Evolutionary conservation across 2,329 filamentous ascomycete genomes (phyloP).

Genomic region (Trichoderma cornu-damae): DNA sequence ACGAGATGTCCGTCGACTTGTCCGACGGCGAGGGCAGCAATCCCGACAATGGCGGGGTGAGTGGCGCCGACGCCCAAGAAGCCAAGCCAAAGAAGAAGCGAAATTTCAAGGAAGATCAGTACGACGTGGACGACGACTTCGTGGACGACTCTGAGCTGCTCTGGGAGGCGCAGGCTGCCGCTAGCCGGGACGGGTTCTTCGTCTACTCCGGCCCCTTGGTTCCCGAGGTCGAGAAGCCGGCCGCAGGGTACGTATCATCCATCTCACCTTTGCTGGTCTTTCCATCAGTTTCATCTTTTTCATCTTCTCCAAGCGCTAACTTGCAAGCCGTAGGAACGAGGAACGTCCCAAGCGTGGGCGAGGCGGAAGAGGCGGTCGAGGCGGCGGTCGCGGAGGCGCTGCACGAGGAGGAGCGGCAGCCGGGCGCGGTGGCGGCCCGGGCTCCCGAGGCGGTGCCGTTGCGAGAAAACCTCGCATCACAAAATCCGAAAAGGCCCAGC

Average conservation of each 20-base stretch:
- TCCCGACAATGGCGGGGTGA: slow-evolving; percentile 68
- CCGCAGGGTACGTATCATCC: slow-evolving; percentile 43
- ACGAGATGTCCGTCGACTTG: slow-evolving; percentile 79
- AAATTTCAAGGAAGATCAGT: slow-evolving; percentile 75
- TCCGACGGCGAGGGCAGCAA: slow-evolving; percentile 76
- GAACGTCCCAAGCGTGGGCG: slow-evolving; percentile 66
- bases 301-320: not conserved
- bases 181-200: slow-evolving; percentile 94
- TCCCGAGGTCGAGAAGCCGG: slow-evolving; percentile 74
- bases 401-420: slow-evolving; percentile 48
- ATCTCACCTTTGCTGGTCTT: not conserved
- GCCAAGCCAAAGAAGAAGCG: slow-evolving; percentile 73
- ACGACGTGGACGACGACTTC: slow-evolving; percentile 78
- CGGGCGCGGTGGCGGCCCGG: slow-evolving; percentile 52
- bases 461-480: slow-evolving; percentile 79
- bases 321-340: slow-evolving; percentile 55
- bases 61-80: slow-evolving; percentile 55
- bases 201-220: slow-evolving; percentile 92
- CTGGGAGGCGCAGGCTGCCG: slow-evolving; percentile 93
- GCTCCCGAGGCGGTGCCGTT: slow-evolving; percentile 69
- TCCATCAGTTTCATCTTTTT: not conserved
- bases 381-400: slow-evolving; percentile 57
- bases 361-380: slow-evolving; percentile 46
- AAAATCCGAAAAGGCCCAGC: slow-evolving; percentile 75
- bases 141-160: slow-evolving; percentile 90